Base-by-base conservation (phyloP, 2,329 filamentous ascomycete genomes). In the Domatiomyces globalis region DNA sequence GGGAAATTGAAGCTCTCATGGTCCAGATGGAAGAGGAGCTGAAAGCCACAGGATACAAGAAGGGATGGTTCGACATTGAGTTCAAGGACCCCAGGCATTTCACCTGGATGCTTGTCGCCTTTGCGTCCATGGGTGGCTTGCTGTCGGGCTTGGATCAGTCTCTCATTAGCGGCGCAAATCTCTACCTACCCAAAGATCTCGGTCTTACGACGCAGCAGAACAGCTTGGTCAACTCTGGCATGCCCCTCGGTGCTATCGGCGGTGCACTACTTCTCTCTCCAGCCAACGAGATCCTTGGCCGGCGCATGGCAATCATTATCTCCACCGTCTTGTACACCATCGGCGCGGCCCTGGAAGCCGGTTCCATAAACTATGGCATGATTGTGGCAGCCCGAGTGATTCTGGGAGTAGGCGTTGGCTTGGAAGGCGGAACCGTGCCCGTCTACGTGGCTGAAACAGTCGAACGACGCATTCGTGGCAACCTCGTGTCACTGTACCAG, bases 401-500 rank as follows among this genome's bases (percentile, higher is more conserved):
- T 50, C 75, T 87, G 0, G 83, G 84, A 51, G 65, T 83, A 5
- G 83, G 83, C 58, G 80, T 87, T 49, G 83, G 83, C 67, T 72
- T 86, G 1, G 83, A 86, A 63, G 83, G 83, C 48, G 83, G 83
- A 63, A 86, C 83, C 0, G 83, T 86, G 4, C 82, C 82, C 0
- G 80, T 86, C 50, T 87, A 87, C 56, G 83, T 87, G 27, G 82
- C 83, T 1, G 83, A 87, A 65, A 82, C 79, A 0, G 83, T 85
- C 44, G 80, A 83, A 59, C 73, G 78, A 29, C 74, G 72, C 53
- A 73, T 84, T 20, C 78, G 83, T 60, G 83, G 83, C 58, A 86
- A 86, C 63, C 67, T 87, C 48, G 83, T 87, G 1, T 85, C 81
- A 0, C 70, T 86, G 0, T 87, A 86, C 64, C 84, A 87, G 62